Percentiles rank a stretch among this genome's conserved stretches.
phyloP scores from a whole-genome alignment of 441 rosid species.

The Populus hybrid region DNA sequence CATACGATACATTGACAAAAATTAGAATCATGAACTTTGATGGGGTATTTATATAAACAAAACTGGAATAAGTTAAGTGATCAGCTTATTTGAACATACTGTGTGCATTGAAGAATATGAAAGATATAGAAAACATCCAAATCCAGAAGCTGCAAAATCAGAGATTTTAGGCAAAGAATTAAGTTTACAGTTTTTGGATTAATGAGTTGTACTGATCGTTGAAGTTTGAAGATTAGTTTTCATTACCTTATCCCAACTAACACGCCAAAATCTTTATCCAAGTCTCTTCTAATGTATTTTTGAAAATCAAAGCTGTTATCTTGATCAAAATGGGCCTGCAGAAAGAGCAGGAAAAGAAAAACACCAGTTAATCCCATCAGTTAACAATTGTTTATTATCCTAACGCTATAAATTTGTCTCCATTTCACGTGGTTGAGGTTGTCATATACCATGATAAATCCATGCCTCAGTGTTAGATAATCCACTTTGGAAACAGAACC shows the following conservation, averaged over 20 bases:
- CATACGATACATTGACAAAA: not conserved
- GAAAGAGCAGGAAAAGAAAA: not conserved
- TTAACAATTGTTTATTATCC: not conserved
- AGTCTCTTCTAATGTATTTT: conserved; percentile 61
- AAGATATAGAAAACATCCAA: conserved; percentile 43
- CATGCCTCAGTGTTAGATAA: conserved; percentile 65
- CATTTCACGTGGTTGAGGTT: not conserved
- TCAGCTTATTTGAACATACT: conserved; percentile 25
- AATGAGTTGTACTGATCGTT: not conserved
- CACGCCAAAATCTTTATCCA: conserved; percentile 60
- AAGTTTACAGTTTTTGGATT: not conserved
- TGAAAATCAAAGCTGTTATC: conserved; percentile 61
- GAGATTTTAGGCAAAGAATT: not conserved
- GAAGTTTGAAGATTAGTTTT: not conserved
- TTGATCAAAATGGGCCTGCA: conserved; percentile 61
- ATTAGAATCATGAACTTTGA: not conserved
- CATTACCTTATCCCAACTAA: conserved; percentile 56
- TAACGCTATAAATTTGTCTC: not conserved
- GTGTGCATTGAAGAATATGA: too few relatives aligned
- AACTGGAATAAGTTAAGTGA: not conserved
- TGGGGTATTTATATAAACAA: not conserved
- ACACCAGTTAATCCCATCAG: not conserved
- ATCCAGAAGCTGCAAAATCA: conserved; percentile 48
- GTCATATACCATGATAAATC: conserved; percentile 56
- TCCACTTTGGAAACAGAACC: conserved; percentile 61